phyloP scores from a whole-genome alignment of 2,329 filamentous ascomycete genomes.

The Lachnellula suecica region DNA sequence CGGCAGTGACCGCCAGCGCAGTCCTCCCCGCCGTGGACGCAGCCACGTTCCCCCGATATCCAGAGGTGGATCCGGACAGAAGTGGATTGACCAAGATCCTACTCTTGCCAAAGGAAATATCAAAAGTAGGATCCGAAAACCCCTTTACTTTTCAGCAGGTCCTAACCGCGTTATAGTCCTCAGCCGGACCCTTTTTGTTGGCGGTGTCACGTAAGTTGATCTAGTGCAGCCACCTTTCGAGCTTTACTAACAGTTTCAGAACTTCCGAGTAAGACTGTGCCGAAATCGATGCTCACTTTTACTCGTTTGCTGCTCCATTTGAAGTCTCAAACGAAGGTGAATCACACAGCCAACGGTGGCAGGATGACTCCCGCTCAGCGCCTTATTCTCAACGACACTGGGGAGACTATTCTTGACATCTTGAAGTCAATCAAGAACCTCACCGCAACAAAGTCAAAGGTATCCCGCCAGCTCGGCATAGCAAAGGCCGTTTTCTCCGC shows the following conservation, averaged over 20 bases:
- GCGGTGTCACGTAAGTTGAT: conserved; percentile 78
- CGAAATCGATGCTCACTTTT: too few relatives aligned
- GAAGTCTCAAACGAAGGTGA: too few relatives aligned
- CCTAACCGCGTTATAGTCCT: conserved; percentile 56
- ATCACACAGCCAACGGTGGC: conserved; percentile 62
- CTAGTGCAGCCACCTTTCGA: neutral
- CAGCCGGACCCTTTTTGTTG: conserved; percentile 93
- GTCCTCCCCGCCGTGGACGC: conserved; percentile 68
- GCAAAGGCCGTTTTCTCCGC: conserved; percentile 78
- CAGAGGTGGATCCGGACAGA: conserved; percentile 49
- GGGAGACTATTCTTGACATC: too few relatives aligned
- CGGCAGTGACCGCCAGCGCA: conserved; percentile 76
- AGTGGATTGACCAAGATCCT: conserved; percentile 79
- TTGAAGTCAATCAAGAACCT: too few relatives aligned
- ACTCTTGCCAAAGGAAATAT: conserved; percentile 74
- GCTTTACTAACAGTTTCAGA: conserved; percentile 41
- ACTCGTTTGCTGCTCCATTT: too few relatives aligned
- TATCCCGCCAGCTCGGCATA: conserved; percentile 70
- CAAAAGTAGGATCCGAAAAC: conserved; percentile 49
- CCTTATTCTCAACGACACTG: too few relatives aligned
- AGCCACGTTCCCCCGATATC: conserved; percentile 56
- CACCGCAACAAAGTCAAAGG: too few relatives aligned
- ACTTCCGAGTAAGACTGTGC: conserved; percentile 81
- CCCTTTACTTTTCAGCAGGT: neutral
- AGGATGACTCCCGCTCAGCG: conserved; percentile 66